Percentiles rank a stretch among this genome's conserved stretches.
phyloP scores from a whole-genome alignment of 2,329 filamentous ascomycete genomes.

The Aspergillus pseudoglaucus region DNA sequence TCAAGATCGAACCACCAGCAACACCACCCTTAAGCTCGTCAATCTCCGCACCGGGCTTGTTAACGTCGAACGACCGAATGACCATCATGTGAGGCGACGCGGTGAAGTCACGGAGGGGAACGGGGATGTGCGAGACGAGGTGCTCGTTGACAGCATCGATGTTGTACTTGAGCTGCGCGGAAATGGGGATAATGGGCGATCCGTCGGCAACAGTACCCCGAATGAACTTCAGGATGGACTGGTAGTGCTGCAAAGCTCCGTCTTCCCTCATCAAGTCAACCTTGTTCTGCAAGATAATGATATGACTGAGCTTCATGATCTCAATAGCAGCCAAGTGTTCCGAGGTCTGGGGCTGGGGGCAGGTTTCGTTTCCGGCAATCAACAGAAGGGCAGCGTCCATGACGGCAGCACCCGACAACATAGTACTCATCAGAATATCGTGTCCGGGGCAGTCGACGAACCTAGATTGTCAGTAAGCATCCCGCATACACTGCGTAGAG shows the following conservation, averaged over 20 bases:
- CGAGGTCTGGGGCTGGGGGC: constrained; percentile 95
- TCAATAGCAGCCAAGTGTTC: constrained; percentile 98
- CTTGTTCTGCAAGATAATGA: constrained; percentile 99
- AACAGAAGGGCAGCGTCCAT: constrained; percentile 97
- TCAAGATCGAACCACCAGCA: constrained; percentile 92
- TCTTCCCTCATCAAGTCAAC: constrained; percentile 98
- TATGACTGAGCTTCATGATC: constrained; percentile 99
- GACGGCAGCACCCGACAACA: constrained; percentile 98
- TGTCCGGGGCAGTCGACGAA: constrained; percentile 99
- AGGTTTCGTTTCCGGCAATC: constrained; percentile 96
- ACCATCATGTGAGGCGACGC: constrained; percentile 97
- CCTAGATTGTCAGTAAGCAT: constrained; percentile 39
- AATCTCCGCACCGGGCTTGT: constrained; percentile 98
- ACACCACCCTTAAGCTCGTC: constrained; percentile 98
- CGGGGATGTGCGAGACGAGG: constrained; percentile 89
- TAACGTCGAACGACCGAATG: constrained; percentile 98
- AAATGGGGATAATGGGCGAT: constrained; percentile 91
- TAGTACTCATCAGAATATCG: constrained; percentile 99
- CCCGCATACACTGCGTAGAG: neutral
- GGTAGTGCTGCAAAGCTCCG: constrained; percentile 85
- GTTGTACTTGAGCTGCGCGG: constrained; percentile 98
- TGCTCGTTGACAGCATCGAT: constrained; percentile 97
- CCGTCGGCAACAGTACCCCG: constrained; percentile 93
- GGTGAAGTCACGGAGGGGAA: constrained; percentile 84
- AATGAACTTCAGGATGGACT: constrained; percentile 98